These are phyloP conservation scores for Rosellinia necatrix DNA, from an alignment of 2,329 filamentous ascomycete species.

Conservation along the genomic window DNA sequence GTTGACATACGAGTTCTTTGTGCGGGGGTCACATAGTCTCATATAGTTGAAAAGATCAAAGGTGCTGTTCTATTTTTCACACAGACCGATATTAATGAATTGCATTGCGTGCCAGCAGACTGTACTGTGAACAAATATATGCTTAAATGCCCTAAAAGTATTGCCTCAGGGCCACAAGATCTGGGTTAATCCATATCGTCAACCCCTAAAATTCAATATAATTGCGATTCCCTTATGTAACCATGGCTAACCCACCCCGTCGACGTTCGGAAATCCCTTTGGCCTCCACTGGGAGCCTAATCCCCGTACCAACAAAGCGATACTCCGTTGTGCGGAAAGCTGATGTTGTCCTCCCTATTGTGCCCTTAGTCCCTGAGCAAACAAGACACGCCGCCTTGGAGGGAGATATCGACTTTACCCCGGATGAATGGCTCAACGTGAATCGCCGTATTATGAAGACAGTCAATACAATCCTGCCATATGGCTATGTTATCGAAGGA, in stretches of 20 bases:
- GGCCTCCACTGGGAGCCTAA: neutral
- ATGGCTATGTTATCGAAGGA: constrained; percentile 15
- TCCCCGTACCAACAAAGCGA: neutral
- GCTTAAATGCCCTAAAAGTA: too few relatives aligned
- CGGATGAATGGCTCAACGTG: constrained; percentile 25
- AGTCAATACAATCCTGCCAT: constrained; percentile 19
- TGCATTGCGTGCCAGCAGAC: too few relatives aligned
- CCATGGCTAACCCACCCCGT: neutral
- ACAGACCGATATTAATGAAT: too few relatives aligned
- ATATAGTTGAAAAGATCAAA: neutral
- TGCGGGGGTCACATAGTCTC: too few relatives aligned
- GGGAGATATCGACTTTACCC: neutral
- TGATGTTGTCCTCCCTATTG: too few relatives aligned
- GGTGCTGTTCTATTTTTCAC: too few relatives aligned
- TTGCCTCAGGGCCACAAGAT: too few relatives aligned
- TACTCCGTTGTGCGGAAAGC: too few relatives aligned
- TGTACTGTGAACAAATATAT: too few relatives aligned
- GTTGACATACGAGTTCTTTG: neutral
- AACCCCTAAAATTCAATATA: too few relatives aligned
- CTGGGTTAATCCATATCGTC: too few relatives aligned
- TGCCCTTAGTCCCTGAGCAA: neutral
- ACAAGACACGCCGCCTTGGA: constrained; percentile 3
- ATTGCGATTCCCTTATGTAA: neutral
- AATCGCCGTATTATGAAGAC: constrained; percentile 29
- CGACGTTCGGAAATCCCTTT: neutral